phyloP scores from a whole-genome alignment of 2,329 filamentous ascomycete genomes.

The Aspergillus sojae region DNA sequence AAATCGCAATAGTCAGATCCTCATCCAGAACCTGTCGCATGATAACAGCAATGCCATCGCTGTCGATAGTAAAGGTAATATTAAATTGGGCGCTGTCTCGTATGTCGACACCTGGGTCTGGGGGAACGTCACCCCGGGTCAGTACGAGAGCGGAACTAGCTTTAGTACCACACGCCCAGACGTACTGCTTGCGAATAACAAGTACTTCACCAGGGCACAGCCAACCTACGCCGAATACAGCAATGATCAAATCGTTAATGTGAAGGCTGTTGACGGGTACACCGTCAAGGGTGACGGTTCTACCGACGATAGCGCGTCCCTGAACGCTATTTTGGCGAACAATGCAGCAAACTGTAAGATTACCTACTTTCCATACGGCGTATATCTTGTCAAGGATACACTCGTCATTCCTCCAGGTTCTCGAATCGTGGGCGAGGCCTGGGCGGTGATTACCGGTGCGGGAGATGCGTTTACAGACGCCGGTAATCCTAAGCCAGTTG shows the following conservation, averaged over 20 bases:
- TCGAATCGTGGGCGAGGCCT: constrained; percentile 58
- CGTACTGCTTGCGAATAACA: constrained; percentile 36
- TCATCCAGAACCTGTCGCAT: constrained; percentile 31
- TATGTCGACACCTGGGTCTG: constrained; percentile 37
- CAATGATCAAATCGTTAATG: constrained; percentile 47
- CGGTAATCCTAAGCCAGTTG: constrained; percentile 50
- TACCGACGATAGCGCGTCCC: constrained; percentile 42
- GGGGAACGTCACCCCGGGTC: constrained; percentile 33
- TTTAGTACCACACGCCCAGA: constrained; percentile 35
- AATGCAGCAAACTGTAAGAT: constrained; percentile 36
- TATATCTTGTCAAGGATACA: constrained; percentile 50
- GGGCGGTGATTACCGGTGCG: constrained; percentile 53
- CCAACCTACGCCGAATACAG: constrained; percentile 51
- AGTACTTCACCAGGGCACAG: constrained; percentile 45
- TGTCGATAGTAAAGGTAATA: constrained; percentile 28
- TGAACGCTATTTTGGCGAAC: constrained; percentile 37
- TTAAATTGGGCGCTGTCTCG: constrained; percentile 17
- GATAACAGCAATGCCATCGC: constrained; percentile 30
- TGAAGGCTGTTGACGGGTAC: constrained; percentile 47
- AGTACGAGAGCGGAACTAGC: constrained; percentile 34
- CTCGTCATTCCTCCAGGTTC: constrained; percentile 52
- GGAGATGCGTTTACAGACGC: constrained; percentile 52
- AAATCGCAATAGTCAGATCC: constrained; percentile 29
- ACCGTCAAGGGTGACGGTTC: constrained; percentile 48
- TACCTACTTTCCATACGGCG: constrained; percentile 35